Percentiles rank a stretch among this genome's conserved stretches.
Conservation (phyloP, 2,329 filamentous ascomycete genomes). For the Dactylellina cionopaga region DNA sequence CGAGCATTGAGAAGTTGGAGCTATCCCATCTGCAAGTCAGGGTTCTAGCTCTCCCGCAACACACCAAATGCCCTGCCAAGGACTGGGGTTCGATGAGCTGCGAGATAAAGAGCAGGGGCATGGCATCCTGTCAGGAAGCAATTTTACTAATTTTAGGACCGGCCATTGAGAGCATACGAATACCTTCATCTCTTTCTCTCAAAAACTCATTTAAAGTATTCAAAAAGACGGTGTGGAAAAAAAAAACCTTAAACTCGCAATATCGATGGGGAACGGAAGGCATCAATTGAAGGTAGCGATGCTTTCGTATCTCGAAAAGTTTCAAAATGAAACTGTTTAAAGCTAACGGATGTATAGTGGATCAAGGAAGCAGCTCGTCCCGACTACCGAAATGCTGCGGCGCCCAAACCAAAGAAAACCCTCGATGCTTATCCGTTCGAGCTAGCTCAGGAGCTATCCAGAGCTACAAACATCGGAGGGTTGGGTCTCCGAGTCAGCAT, state of each 20-base stretch:
- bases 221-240: too few relatives aligned
- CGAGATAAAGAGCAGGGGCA: not conserved
- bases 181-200: not conserved
- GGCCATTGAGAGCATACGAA: conserved; percentile 13
- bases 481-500: conserved; percentile 5
- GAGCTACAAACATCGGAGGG: not conserved
- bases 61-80: conserved; percentile 40
- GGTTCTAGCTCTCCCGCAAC: conserved; percentile 44
- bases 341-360: conserved; percentile 16
- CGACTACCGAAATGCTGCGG: conserved; percentile 32
- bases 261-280: not conserved
- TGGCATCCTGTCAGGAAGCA: conserved; percentile 27
- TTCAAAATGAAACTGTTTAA: conserved; percentile 36
- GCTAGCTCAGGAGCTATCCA: conserved; percentile 33
- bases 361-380: conserved; percentile 48
- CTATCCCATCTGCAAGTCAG: conserved; percentile 43
- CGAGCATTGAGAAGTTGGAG: conserved; percentile 36
- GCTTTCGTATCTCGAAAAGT: conserved; percentile 4
- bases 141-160: conserved; percentile 50
- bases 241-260: too few relatives aligned
- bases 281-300: too few relatives aligned
- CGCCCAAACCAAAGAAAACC: conserved; percentile 24
- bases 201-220: too few relatives aligned
- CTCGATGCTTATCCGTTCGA: conserved; percentile 46
- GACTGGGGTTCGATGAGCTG: conserved; percentile 21